These are phyloP conservation scores for Citropsis articulata DNA, from an alignment of 345 rosid genomes.

Conservation along the genomic window DNA sequence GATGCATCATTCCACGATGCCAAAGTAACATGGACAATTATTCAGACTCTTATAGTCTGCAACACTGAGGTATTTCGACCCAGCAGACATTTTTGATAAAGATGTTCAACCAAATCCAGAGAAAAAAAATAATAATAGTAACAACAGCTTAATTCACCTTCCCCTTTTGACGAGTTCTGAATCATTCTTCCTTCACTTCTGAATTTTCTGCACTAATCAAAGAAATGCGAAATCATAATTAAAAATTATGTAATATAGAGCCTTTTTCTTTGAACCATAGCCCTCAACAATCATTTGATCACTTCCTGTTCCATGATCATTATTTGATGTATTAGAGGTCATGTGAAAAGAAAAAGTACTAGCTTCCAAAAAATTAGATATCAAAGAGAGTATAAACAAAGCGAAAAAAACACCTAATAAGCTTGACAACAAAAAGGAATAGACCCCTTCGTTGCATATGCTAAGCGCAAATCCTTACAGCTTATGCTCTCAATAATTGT, in stretches of 20 bases:
- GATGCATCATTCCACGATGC: not conserved
- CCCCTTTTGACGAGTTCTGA: not conserved
- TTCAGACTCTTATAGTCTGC: not conserved
- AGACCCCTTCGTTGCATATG: not conserved
- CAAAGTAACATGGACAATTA: conserved; percentile 3
- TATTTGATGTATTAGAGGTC: not conserved
- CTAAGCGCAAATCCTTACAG: not conserved
- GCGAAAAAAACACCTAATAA: not conserved
- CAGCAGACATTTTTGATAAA: not conserved
- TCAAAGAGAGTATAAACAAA: not conserved
- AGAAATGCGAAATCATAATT: not conserved
- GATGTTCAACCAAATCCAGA: not conserved
- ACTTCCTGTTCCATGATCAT: not conserved
- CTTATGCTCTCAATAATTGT: not conserved
- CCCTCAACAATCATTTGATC: not conserved
- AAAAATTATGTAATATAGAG: not conserved
- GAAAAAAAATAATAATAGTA: too few species aligned
- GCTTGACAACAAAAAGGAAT: too few species aligned
- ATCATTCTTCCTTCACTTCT: not conserved
- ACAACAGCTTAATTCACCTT: not conserved
- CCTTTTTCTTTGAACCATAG: too few species aligned
- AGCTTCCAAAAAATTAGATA: not conserved
- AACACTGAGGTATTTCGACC: not conserved
- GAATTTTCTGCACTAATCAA: conserved; percentile 1
- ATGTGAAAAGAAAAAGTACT: not conserved